Base-by-base conservation (phyloP, 352 stramenopile genomes). In the Globisporangium echinulatum region DNA sequence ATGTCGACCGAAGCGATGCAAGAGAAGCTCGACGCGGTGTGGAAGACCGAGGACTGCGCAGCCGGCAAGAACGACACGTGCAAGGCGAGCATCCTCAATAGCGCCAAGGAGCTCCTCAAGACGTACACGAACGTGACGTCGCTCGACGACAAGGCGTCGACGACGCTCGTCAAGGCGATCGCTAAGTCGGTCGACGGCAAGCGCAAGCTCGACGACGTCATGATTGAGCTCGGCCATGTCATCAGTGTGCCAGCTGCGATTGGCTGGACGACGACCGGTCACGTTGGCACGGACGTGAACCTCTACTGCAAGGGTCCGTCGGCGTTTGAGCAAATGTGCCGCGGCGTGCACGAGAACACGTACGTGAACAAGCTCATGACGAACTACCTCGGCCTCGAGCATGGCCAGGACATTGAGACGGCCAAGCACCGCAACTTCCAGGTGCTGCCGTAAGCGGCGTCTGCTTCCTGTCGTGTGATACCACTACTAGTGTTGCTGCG, bases 281-380 rank as follows among this genome's bases (percentile, higher is more conserved):
- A 89, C 66, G 75, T 87, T 7, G 79, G 77, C 66, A 87, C 77
- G 56, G 79, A 89, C 47, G 79, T 89, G 40, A 84, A 86, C 64
- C 62, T 89, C 38, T 84, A 89, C 75, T 89, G 79, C 72, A 82
- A 82, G 61, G 79, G 79, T 11, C 79, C 79, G 3, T 59, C 54
- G 1, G 58, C 84, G 17, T 75, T 89, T 15, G 71, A 82, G 60
- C 73, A 75, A 49, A 75, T 85, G 66, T 89, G 79, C 68, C 77
- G 80, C 62, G 79, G 79, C 36, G 66, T 82, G 25, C 75, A 87
- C 59, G 69, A 89, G 63, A 89, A 89, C 67, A 76, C 62, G 44
- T 81, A 87, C 60, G 55, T 89, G 60, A 89, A 89, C 74, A 84
- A 85, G 67, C 67, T 89, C 56, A 87, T 89, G 73, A 82, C 77